These are phyloP conservation scores for Astragalus glycyphyllos DNA, from an alignment of 306 rosid species.

Conservation along the genomic window DNA sequence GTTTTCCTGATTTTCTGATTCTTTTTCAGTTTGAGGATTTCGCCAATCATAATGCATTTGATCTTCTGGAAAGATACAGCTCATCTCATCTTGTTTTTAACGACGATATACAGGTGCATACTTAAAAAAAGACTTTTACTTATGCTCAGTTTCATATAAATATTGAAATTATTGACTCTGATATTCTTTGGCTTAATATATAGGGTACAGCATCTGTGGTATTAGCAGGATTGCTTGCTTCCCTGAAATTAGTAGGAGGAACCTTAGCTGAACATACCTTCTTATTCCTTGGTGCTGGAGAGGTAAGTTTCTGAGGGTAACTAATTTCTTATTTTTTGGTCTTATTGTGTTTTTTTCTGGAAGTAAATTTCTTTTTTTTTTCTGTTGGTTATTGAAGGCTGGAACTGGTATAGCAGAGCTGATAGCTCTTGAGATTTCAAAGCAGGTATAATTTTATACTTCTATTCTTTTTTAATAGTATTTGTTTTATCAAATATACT, in stretches of 20 bases:
- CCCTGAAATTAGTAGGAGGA: conserved; percentile 87
- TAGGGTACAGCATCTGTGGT: conserved; percentile 99
- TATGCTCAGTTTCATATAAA: conserved; percentile 24
- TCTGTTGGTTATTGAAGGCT: conserved; percentile 72
- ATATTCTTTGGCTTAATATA: conserved; percentile 43
- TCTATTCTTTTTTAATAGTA: conserved; percentile 1
- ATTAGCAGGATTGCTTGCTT: conserved; percentile 85
- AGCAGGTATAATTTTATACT: conserved; percentile 63
- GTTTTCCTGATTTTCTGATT: conserved; percentile 29
- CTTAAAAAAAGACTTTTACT: conserved; percentile 14
- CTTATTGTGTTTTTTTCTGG: conserved; percentile 15
- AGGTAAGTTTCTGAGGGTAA: conserved; percentile 55
- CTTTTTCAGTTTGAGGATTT: conserved; percentile 88
- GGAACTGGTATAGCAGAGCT: conserved; percentile 99
- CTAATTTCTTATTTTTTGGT: background rate
- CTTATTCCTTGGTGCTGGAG: conserved; percentile 98
- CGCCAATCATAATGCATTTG: conserved; percentile 93
- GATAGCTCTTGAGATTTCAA: conserved; percentile 94
- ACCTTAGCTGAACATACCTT: conserved; percentile 87
- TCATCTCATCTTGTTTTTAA: conserved; percentile 92
- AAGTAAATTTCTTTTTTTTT: conserved; percentile 45
- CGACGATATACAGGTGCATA: conserved; percentile 85
- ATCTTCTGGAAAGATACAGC: conserved; percentile 79
- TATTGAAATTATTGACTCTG: conserved; percentile 38
- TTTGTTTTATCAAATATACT: conserved; percentile 18